These are phyloP conservation scores for Aegilops umbellulata DNA, from an alignment of 176 grass and related monocot genomes.

Conservation along the genomic window DNA sequence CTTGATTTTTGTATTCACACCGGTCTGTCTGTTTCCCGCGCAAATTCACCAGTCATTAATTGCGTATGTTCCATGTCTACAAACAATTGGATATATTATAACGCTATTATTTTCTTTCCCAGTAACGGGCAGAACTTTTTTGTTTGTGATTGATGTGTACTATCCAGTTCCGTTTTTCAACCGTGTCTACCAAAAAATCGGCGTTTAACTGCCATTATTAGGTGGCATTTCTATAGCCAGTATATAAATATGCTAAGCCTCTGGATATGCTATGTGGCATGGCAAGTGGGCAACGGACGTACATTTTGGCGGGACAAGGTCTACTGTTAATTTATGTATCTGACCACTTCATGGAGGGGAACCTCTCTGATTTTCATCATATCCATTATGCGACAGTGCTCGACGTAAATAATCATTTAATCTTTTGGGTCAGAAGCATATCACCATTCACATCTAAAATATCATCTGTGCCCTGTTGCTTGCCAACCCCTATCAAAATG, in stretches of 20 bases:
- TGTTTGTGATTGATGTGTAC: background rate
- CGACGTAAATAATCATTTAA: background rate
- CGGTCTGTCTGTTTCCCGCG: background rate
- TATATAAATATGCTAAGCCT: background rate
- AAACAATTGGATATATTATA: background rate
- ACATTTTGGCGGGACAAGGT: background rate
- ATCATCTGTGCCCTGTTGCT: background rate
- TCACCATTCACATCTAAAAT: background rate
- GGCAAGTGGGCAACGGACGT: background rate
- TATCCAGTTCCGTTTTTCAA: background rate
- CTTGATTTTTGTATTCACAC: background rate
- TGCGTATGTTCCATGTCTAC: background rate
- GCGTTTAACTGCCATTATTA: background rate
- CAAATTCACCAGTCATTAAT: background rate
- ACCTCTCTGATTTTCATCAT: background rate
- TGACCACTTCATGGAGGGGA: background rate
- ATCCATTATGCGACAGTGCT: background rate
- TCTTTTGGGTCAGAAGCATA: background rate
- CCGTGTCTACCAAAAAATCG: background rate
- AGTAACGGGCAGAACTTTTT: background rate
- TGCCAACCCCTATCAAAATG: background rate
- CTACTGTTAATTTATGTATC: background rate
- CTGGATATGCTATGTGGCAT: background rate
- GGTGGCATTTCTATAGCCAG: background rate
- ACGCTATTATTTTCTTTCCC: background rate